Evolutionary conservation across 1,139 yeast species (phyloP), one percentile per base, ranked within the genome.

Genomic region (Blastobotrys malaysiensis): DNA sequence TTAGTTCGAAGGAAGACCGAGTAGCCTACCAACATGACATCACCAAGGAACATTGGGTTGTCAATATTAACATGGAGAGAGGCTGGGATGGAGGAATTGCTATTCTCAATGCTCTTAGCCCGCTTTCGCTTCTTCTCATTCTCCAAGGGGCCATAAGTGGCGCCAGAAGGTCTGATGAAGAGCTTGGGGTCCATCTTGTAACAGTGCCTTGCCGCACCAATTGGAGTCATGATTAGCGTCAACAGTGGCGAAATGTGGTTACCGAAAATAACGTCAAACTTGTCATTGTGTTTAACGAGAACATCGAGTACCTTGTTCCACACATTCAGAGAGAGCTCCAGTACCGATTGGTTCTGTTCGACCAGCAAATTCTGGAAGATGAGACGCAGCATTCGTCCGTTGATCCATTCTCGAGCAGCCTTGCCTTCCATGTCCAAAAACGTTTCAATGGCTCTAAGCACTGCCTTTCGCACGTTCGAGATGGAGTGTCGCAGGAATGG

Each of bases 401-500:
- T 83, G 21, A 90, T 81, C 99, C 99, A 93, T 46, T 76, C 76
- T 60, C 84, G 86, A 2, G 63, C 61, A 1, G 54, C 54, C 22
- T 50, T 52, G 18, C 78, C 75, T 61, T 88, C 95, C 24, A 84
- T 78, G 3, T 84, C 77, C 53, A 90, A 73, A 65, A 95, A 91
- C 50, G 95, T 95, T 51, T 80, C 69, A 36, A 95, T 74, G 0
- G 98, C 87, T 58, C 88, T 81, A 45, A 95, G 73, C 1, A 91
- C 97, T 0, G 99, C 89, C 63, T 82, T 85, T 63, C 99, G 79
- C 11, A 95, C 99, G 65, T 90, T 88, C 1, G 95, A 81, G 57
- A 95, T 90, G 1, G 98, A 89, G 69, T 95, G 99, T 61, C 99
- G 82, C 61, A 95, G 77, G 64, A 93, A 95, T 19, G 98, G 98